Conservation (phyloP, 2,329 filamentous ascomycete genomes). For the Cadophora sp. region DNA sequence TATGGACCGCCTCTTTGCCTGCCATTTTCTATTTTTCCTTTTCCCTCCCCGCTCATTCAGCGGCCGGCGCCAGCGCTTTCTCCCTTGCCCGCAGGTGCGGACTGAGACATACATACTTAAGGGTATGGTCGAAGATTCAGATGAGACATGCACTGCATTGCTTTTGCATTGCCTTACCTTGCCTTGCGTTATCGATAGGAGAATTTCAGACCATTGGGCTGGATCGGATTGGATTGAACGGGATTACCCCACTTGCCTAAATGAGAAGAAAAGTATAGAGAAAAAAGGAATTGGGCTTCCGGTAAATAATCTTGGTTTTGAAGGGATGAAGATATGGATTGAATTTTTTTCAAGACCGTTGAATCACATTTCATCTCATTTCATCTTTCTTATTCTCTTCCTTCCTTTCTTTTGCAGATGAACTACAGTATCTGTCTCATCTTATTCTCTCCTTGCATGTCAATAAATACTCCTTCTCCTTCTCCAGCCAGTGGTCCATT, state of each 20-base stretch:
- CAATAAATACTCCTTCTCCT: not conserved
- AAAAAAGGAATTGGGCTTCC: too few relatives aligned
- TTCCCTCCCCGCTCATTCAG: too few relatives aligned
- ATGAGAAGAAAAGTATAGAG: too few relatives aligned
- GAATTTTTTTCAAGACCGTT: too few relatives aligned
- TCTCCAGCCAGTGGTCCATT: not conserved
- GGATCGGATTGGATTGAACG: not conserved
- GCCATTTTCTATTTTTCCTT: too few relatives aligned
- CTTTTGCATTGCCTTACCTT: not conserved
- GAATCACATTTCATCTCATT: not conserved
- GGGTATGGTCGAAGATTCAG: too few relatives aligned
- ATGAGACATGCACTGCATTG: not conserved
- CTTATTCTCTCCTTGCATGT: not conserved
- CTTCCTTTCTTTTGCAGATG: not conserved
- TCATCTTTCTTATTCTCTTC: too few relatives aligned
- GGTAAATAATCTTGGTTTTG: too few relatives aligned
- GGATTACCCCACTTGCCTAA: not conserved
- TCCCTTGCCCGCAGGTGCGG: too few relatives aligned
- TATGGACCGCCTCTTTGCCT: too few relatives aligned
- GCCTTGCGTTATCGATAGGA: not conserved
- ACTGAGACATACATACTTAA: not conserved
- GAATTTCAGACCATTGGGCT: not conserved
- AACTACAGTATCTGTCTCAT: conserved; percentile 4
- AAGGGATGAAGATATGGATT: too few relatives aligned
- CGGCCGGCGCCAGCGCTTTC: too few relatives aligned